A percentile compares a stretch with the other conserved stretches of the same genome.
Conservation (phyloP, 164 flowering plant genomes). For the Houttuynia cordata region DNA sequence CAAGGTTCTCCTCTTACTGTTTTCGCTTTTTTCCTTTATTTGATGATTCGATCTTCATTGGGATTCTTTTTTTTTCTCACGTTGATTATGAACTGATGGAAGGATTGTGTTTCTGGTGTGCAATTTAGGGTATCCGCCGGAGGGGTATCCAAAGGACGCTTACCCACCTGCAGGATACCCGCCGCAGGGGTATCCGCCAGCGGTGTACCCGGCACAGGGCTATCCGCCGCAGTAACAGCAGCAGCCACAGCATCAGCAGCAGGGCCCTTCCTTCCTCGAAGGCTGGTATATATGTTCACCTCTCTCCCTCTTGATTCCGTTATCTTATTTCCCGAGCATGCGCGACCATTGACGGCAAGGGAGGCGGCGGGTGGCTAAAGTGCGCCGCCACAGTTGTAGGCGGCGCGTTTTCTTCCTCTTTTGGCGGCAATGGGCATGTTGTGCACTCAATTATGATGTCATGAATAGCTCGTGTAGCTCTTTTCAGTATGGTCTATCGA, state of each 20-base stretch:
- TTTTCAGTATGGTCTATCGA: too few species aligned
- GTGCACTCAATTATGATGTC: too few species aligned
- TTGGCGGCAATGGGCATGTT: background rate
- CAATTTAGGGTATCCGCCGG: conserved; percentile 60
- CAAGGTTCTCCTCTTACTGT: conserved; percentile 37
- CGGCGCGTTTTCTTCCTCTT: background rate
- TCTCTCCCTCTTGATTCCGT: conserved; percentile 1
- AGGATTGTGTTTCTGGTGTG: background rate
- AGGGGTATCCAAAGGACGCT: conserved; percentile 68
- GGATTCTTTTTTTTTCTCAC: background rate
- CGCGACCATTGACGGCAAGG: too few species aligned
- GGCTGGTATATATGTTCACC: conserved; percentile 34
- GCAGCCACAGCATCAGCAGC: conserved; percentile 23
- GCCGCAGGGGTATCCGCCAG: conserved; percentile 32
- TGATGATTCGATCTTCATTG: background rate
- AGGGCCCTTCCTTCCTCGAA: conserved; percentile 33
- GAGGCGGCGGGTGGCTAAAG: background rate
- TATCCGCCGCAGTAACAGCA: conserved; percentile 33
- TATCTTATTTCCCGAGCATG: too few species aligned
- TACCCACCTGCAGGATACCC: conserved; percentile 68
- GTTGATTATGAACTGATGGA: conserved; percentile 3
- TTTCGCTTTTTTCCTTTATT: background rate
- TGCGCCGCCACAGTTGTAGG: background rate
- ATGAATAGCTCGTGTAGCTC: too few species aligned
- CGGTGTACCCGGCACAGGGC: conserved; percentile 25